phyloP scores from a whole-genome alignment of 768 basidiomycete genomes.

The Paxillus ammoniavirescens region DNA sequence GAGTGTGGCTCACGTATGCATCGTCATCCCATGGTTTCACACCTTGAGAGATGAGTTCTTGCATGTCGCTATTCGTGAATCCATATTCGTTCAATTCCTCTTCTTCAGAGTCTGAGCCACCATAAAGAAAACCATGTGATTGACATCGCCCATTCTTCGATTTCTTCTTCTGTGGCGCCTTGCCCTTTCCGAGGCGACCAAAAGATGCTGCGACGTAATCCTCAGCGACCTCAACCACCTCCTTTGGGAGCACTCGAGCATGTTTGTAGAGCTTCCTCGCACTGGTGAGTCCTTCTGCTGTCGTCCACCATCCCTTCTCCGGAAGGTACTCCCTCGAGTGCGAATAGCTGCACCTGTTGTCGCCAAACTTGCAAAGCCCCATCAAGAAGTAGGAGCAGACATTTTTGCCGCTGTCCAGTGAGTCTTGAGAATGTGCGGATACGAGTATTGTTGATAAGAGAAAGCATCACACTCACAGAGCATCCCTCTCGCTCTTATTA shows the following conservation, averaged over 20 bases:
- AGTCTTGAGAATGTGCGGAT: not conserved
- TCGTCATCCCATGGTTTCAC: conserved; percentile 48
- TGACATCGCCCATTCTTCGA: too few relatives aligned
- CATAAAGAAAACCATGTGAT: too few relatives aligned
- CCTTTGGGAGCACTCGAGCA: too few relatives aligned
- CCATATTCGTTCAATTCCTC: conserved; percentile 4
- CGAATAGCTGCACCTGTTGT: conserved; percentile 43
- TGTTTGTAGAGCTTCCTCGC: not conserved
- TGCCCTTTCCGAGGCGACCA: too few relatives aligned
- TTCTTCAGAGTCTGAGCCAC: not conserved
- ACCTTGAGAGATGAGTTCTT: conserved; percentile 37
- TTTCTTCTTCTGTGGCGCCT: too few relatives aligned
- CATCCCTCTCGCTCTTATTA: conserved; percentile 51
- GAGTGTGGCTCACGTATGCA: conserved; percentile 31
- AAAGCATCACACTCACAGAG: conserved; percentile 40
- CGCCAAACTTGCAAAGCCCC: conserved; percentile 38
- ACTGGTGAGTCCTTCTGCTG: conserved; percentile 5
- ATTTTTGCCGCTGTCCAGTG: conserved; percentile 45
- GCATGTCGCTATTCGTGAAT: conserved; percentile 34
- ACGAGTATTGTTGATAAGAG: not conserved
- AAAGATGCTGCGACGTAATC: too few relatives aligned
- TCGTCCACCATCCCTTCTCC: conserved; percentile 46
- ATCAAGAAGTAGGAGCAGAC: conserved; percentile 45
- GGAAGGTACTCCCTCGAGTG: conserved; percentile 48
- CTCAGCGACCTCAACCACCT: too few relatives aligned